Percentiles rank a stretch among this genome's conserved stretches.
Evolutionary conservation across 179 eudicot species (phyloP).

Genomic region (Amaranthus tricolor): DNA sequence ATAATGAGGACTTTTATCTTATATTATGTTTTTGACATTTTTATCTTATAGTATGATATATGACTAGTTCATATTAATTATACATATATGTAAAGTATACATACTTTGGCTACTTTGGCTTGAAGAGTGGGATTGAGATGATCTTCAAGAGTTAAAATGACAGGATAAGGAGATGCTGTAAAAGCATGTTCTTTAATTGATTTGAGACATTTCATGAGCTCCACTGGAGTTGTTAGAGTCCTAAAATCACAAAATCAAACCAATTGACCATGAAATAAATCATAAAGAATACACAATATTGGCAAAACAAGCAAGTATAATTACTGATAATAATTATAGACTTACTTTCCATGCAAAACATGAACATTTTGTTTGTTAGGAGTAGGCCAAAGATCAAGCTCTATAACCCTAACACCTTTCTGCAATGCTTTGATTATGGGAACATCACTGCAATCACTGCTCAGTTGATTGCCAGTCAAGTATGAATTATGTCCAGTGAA

Average conservation of each 20-base stretch:
- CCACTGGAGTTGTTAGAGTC: conserved; percentile 87
- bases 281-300: neutral
- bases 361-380: conserved; percentile 52
- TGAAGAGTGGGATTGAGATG: conserved; percentile 79
- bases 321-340: neutral
- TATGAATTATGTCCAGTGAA: conserved; percentile 91
- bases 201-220: conserved; percentile 58
- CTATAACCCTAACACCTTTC: conserved; percentile 79
- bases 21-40: no score
- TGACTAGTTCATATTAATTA: no score
- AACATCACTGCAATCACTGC: conserved; percentile 74
- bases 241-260: conserved; percentile 20
- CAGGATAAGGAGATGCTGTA: conserved; percentile 75
- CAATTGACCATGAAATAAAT: neutral
- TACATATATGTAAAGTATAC: neutral
- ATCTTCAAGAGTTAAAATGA: conserved; percentile 83
- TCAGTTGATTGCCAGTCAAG: conserved; percentile 80
- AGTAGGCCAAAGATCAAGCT: conserved; percentile 92
- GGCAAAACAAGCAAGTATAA: neutral
- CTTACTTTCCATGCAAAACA: conserved; percentile 87
- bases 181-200: conserved; percentile 80
- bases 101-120: conserved; percentile 81
- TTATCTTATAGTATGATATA: no score
- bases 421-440: conserved; percentile 69
- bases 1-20: no score